These are phyloP conservation scores for Cucurbita moschata DNA, from an alignment of 306 rosid species.

Conservation along the genomic window DNA sequence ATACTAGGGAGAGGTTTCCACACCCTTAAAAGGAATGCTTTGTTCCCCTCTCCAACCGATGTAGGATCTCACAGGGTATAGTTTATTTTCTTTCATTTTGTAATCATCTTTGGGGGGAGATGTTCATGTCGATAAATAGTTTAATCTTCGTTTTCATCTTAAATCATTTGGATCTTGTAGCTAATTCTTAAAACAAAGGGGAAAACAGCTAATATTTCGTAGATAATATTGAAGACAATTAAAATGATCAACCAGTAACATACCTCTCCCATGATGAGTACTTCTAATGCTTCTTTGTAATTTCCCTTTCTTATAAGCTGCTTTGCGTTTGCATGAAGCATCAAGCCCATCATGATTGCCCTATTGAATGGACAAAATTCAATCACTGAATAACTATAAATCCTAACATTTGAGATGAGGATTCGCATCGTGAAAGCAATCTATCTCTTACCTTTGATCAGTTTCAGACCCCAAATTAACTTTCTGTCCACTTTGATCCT, in stretches of 20 bases:
- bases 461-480: conserved; percentile 62
- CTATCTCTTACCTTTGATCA: conserved; percentile 51
- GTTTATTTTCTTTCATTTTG: neutral
- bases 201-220: neutral
- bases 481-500: conserved; percentile 81
- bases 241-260: conserved; percentile 8
- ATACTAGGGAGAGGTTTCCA: too few relatives aligned
- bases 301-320: conserved; percentile 37
- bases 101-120: neutral
- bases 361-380: conserved; percentile 26
- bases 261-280: conserved; percentile 87
- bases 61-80: too few relatives aligned
- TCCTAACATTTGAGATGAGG: neutral
- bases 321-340: conserved; percentile 82
- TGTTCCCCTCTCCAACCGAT: too few relatives aligned
- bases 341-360: conserved; percentile 92
- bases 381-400: neutral
- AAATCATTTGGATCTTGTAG: neutral
- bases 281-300: conserved; percentile 73
- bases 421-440: neutral
- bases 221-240: neutral
- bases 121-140: neutral
- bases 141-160: neutral
- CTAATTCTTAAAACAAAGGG: neutral
- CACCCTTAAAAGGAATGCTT: too few relatives aligned